These are phyloP conservation scores for Backusella tarrabulga DNA, from an alignment of 192 early-diverging fungal genomes.

Conservation along the genomic window DNA sequence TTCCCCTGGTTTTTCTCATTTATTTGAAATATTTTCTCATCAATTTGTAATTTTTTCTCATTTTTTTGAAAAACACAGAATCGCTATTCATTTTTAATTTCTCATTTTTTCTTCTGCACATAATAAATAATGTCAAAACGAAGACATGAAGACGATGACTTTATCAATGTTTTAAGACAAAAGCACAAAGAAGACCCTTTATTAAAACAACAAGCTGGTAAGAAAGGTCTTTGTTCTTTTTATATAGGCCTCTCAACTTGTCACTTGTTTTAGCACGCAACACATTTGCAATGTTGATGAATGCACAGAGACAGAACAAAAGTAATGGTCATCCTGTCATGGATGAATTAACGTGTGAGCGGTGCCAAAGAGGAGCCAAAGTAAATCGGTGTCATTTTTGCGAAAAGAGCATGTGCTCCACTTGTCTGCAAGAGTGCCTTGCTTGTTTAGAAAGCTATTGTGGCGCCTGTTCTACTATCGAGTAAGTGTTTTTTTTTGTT, in stretches of 20 bases:
- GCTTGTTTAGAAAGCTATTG: constrained; percentile 13
- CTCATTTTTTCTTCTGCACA: not conserved
- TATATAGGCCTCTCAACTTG: not conserved
- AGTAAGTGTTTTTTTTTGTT: constrained; percentile 13
- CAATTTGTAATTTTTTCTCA: too few relatives aligned
- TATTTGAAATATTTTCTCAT: too few relatives aligned
- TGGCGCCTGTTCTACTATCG: constrained; percentile 12
- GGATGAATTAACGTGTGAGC: not conserved
- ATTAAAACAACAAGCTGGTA: constrained; percentile 11
- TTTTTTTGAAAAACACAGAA: too few relatives aligned
- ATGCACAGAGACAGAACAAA: constrained; percentile 11
- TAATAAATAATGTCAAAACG: constrained; percentile 19
- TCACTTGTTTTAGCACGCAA: not conserved
- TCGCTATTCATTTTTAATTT: not conserved
- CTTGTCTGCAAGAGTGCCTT: constrained; percentile 14
- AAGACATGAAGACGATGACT: constrained; percentile 7
- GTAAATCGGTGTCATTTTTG: constrained; percentile 17
- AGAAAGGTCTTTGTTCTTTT: not conserved
- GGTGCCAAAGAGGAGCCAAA: not conserved
- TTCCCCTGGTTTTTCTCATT: too few relatives aligned
- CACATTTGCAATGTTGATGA: constrained; percentile 10
- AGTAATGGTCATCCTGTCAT: not conserved
- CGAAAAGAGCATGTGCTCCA: constrained; percentile 12
- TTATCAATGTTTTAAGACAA: constrained; percentile 25
- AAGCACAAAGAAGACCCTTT: constrained; percentile 13